Evolutionary conservation across 192 early-diverging fungal species (phyloP).

Genomic region (Powellomyces hirtus): DNA sequence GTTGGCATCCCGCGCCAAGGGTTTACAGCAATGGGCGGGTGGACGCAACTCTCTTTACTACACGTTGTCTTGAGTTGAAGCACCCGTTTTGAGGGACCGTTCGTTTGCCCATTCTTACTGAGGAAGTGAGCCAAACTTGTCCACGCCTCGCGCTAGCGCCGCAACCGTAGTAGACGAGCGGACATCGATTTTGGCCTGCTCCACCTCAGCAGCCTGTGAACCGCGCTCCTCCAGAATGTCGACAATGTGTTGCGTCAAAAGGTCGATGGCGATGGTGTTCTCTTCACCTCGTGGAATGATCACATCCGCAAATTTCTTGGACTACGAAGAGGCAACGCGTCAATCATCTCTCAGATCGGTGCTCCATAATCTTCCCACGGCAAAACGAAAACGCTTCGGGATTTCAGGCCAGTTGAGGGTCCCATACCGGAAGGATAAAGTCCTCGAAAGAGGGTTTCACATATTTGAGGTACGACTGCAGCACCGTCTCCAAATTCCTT

Average conservation of each 20-base stretch:
- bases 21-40: too few species aligned
- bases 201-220: not conserved
- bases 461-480: conserved; percentile 69
- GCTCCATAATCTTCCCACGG: not conserved
- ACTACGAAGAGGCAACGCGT: conserved; percentile 2
- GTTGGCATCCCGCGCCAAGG: too few species aligned
- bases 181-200: not conserved
- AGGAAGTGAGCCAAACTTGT: not conserved
- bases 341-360: too few species aligned
- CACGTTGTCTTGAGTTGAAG: too few species aligned
- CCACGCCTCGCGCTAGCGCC: not conserved
- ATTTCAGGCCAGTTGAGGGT: not conserved
- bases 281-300: conserved; percentile 47
- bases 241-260: conserved; percentile 40
- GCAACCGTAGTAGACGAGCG: not conserved
- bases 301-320: conserved; percentile 47
- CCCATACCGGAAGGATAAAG: conserved; percentile 73
- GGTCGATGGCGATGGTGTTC: conserved; percentile 44
- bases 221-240: conserved; percentile 33
- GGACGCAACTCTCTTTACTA: too few species aligned
- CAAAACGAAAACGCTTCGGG: not conserved
- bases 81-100: too few species aligned
- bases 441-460: conserved; percentile 89
- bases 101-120: too few species aligned
- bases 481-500: conserved; percentile 49